Evolutionary conservation across 768 basidiomycete species (phyloP).

Genomic region (Termitomyces bulborhizus): DNA sequence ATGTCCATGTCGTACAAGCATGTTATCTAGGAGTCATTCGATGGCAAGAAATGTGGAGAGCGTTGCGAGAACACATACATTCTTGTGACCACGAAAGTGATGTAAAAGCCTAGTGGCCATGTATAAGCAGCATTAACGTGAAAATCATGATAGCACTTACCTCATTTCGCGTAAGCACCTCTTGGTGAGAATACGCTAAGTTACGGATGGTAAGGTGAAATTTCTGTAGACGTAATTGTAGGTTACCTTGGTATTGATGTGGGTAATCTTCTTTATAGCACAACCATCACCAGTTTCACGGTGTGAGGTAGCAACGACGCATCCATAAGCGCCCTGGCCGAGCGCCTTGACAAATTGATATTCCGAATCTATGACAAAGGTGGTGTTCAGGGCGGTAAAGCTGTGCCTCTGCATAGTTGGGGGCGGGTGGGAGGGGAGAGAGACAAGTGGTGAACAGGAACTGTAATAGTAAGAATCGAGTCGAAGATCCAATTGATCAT

Average conservation of each 20-base stretch:
- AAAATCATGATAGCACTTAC: slow-evolving; percentile 30
- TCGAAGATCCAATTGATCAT: slow-evolving; percentile 1
- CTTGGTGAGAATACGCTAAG: slow-evolving; percentile 90
- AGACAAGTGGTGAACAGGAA: neutral
- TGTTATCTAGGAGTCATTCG: slow-evolving; percentile 59
- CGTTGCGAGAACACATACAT: slow-evolving; percentile 42
- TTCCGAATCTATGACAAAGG: slow-evolving; percentile 81
- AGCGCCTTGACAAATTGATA: slow-evolving; percentile 96
- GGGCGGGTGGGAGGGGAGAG: neutral
- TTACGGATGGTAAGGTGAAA: neutral
- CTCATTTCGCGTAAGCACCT: slow-evolving; percentile 93
- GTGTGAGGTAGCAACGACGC: slow-evolving; percentile 82
- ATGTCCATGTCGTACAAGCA: slow-evolving; percentile 99
- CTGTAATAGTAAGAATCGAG: neutral
- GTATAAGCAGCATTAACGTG: neutral
- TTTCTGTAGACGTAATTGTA: neutral
- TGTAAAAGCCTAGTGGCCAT: slow-evolving; percentile 63
- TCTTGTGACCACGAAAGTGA: slow-evolving; percentile 99
- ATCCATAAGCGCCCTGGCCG: slow-evolving; percentile 93
- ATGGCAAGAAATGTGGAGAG: slow-evolving; percentile 10
- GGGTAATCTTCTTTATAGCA: slow-evolving; percentile 95
- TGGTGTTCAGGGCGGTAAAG: slow-evolving; percentile 79
- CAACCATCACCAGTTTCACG: slow-evolving; percentile 79
- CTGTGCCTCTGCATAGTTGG: slow-evolving; percentile 60
- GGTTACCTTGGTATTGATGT: slow-evolving; percentile 79